Evolutionary conservation across 2,329 filamentous ascomycete species (phyloP).

Genomic region (Hawksworthiomyces lignivorus): DNA sequence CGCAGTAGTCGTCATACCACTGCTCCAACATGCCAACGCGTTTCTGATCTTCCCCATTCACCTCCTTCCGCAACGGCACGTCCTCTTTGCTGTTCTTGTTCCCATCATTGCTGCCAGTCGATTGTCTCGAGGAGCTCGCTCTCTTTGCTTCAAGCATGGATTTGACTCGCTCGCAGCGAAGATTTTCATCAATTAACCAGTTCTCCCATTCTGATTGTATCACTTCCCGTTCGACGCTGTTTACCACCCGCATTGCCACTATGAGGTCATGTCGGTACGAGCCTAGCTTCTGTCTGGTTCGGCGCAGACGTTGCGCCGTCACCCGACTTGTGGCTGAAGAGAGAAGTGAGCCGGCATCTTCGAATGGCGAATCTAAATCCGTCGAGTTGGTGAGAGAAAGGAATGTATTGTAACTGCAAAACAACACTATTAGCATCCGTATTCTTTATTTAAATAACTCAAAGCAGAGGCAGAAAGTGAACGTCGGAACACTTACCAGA

Average conservation of each 20-base stretch:
- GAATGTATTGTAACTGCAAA: conserved; percentile 51
- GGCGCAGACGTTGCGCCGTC: conserved; percentile 59
- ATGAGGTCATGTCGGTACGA: conserved; percentile 82
- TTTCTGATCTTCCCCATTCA: conserved; percentile 20
- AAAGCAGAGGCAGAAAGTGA: too few species aligned
- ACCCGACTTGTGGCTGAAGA: conserved; percentile 41
- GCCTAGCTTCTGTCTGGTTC: conserved; percentile 76
- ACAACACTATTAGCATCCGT: too few species aligned
- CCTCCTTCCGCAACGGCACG: conserved; percentile 11
- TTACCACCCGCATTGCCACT: conserved; percentile 83
- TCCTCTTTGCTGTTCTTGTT: conserved; percentile 6
- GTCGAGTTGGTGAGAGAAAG: conserved; percentile 49
- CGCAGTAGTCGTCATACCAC: conserved; percentile 49
- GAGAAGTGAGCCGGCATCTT: conserved; percentile 42
- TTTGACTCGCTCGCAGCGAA: conserved; percentile 60
- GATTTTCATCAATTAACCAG: conserved; percentile 76
- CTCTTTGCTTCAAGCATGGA: conserved; percentile 29
- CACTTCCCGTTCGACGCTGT: conserved; percentile 80
- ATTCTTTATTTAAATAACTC: not conserved
- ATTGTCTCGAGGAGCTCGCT: conserved; percentile 4
- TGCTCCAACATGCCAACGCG: conserved; percentile 31
- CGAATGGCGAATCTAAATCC: conserved; percentile 49
- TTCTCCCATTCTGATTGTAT: conserved; percentile 85
- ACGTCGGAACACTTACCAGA: conserved; percentile 29
- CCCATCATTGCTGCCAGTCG: conserved; percentile 9